Evolutionary conservation across 345 rosid genomes (phyloP), one percentile per base, ranked within the genome.

Genomic region (Isatis tinctoria): DNA sequence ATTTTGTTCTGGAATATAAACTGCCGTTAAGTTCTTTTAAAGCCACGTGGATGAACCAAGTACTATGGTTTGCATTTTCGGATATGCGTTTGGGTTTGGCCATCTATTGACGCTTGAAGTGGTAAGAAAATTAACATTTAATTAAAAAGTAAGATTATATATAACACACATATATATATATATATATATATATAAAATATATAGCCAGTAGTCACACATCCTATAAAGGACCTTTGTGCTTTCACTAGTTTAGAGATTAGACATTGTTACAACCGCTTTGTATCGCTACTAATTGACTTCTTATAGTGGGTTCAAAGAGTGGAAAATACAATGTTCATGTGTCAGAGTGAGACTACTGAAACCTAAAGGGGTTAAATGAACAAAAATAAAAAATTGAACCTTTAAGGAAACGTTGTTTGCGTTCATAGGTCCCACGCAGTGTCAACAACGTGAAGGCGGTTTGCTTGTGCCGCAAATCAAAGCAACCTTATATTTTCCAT

Each of bases 381-480:
- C 1, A 68, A 61, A 56, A 62, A 63, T 39, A 37, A 28, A 40
- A 49, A 56, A 16, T n/a, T 14, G 72, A 65, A 77, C 36, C 76
- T 59, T 77, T 27, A 24, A 41, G 10, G 60, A 72, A 59, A 78
- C 69, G 81, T 36, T 66, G 13, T 76, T 58, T 43, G 41, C 27
- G 49, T 71, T 60, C 13, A 65, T 32, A 59, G 76, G 72, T 58
- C 80, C 68, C 36, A 72, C 20, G 67, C 49, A 78, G 74, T n/a
- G 49, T 66, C 57, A 51, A 39, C 43, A 78, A 66, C 77, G 81
- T 78, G 81, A 78, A 60, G 49, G 47, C 36, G 61, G 67, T 59
- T 72, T 66, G 74, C 81, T 72, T 78, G 77, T 66, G 73, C 26
- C 30, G 60, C 69, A 72, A 72, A 10, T 33, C 43, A 49, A 77